phyloP scores from a whole-genome alignment of 2,329 filamentous ascomycete species.

The Cladosporium sp. region DNA sequence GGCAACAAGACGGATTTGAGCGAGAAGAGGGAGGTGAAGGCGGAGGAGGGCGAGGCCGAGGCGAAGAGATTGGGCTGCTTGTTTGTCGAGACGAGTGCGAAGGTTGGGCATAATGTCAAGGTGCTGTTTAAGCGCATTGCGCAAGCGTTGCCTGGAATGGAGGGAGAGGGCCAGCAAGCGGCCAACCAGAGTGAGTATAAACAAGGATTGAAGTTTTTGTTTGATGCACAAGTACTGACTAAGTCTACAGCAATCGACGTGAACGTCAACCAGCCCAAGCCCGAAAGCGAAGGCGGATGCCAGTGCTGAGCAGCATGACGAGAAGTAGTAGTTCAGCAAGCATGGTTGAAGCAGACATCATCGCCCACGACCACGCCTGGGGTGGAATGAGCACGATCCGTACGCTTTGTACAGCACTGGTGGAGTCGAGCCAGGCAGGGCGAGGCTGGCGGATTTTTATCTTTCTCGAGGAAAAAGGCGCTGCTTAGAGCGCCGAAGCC shows the following conservation, averaged over 20 bases:
- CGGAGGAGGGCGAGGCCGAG: constrained; percentile 93
- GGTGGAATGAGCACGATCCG: too few relatives aligned
- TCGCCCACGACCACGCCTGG: too few relatives aligned
- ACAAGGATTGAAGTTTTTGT: too few relatives aligned
- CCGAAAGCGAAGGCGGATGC: constrained; percentile 34
- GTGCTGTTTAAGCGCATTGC: constrained; percentile 96
- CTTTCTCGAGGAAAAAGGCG: too few relatives aligned
- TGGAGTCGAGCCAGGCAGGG: too few relatives aligned
- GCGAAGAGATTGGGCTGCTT: constrained; percentile 96
- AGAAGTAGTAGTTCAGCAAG: too few relatives aligned
- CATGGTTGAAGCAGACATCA: too few relatives aligned
- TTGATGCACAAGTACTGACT: constrained; percentile 17
- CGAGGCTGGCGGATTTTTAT: too few relatives aligned
- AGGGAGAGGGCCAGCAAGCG: constrained; percentile 75
- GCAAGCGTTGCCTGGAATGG: constrained; percentile 95
- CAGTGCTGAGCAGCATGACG: constrained; percentile 26
- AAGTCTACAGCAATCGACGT: constrained; percentile 32
- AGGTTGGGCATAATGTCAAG: constrained; percentile 97
- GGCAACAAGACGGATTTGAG: constrained; percentile 99
- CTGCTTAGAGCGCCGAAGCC: too few relatives aligned
- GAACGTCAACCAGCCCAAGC: constrained; percentile 31
- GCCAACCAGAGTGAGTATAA: constrained; percentile 69
- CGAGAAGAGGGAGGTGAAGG: constrained; percentile 96
- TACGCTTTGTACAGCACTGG: too few relatives aligned
- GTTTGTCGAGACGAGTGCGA: constrained; percentile 98